Percentiles rank a stretch among this genome's conserved stretches.
These are phyloP conservation scores for Auricularia auricula-judae DNA, from an alignment of 768 basidiomycete genomes.

Conservation along the genomic window DNA sequence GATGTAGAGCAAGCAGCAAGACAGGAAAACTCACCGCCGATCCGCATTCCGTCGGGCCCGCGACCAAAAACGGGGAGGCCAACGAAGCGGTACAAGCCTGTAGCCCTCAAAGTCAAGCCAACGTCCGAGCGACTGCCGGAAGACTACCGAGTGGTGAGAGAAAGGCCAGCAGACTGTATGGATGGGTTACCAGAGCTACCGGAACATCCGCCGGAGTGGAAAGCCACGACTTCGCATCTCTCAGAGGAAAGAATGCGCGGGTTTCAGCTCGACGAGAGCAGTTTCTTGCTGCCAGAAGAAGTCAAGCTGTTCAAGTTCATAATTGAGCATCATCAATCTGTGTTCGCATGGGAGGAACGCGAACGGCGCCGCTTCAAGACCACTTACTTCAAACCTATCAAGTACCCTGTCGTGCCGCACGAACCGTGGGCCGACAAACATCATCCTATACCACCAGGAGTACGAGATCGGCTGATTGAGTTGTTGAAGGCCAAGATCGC, in stretches of 20 bases:
- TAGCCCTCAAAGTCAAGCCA: no score
- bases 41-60: no score
- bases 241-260: conserved; percentile 9
- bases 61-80: no score
- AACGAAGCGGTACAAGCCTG: no score
- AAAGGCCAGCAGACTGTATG: no score
- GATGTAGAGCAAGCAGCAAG: no score
- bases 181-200: not conserved
- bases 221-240: conserved; percentile 4
- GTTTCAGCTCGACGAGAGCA: conserved; percentile 7
- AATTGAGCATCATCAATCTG: conserved; percentile 6
- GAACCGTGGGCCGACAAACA: conserved; percentile 1
- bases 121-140: no score
- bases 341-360: conserved; percentile 28
- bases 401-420: conserved; percentile 1
- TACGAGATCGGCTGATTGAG: conserved; percentile 13
- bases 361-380: conserved; percentile 24
- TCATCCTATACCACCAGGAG: conserved; percentile 1
- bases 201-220: not conserved
- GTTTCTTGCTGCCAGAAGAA: conserved; percentile 25
- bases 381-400: conserved; percentile 4
- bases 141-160: no score
- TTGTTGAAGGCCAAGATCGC: conserved; percentile 24
- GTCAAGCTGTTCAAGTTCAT: conserved; percentile 4
- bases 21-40: no score